Conservation (phyloP, 139 green algal genomes). For the Coelastrella sp. region DNA sequence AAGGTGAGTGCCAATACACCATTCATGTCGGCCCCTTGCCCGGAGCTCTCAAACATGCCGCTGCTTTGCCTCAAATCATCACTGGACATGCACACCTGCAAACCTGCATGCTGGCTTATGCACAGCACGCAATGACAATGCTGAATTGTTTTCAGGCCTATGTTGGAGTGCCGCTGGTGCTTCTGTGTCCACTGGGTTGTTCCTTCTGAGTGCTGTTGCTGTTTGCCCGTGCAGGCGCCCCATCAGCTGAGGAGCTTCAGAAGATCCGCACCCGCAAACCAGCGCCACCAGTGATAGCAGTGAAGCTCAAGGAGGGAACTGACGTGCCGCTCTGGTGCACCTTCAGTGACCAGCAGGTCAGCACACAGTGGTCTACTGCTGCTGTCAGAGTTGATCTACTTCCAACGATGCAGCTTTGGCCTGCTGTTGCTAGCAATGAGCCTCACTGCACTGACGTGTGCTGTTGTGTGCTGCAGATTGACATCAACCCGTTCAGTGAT, state of each 20-base stretch:
- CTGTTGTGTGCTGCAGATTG: constrained; percentile 51
- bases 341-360: constrained; percentile 54
- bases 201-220: background rate
- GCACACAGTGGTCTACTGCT: background rate
- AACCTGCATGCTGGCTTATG: too few species aligned
- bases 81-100: too few species aligned
- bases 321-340: constrained; percentile 58
- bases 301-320: constrained; percentile 51
- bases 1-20: background rate
- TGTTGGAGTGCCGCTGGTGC: too few species aligned
- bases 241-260: constrained; percentile 52
- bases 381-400: background rate
- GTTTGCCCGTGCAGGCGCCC: constrained; percentile 25
- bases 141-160: too few species aligned
- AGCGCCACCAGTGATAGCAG: constrained; percentile 48
- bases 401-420: background rate
- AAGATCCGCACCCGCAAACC: constrained; percentile 60
- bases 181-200: too few species aligned
- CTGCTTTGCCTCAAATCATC: too few species aligned
- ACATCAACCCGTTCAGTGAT: constrained; percentile 60
- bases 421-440: background rate
- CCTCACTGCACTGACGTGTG: background rate
- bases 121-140: too few species aligned
- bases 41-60: too few species aligned
- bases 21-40: background rate